Evolutionary conservation across 2,329 filamentous ascomycete genomes (phyloP).

Genomic region (Talaromyces rugulosus): DNA sequence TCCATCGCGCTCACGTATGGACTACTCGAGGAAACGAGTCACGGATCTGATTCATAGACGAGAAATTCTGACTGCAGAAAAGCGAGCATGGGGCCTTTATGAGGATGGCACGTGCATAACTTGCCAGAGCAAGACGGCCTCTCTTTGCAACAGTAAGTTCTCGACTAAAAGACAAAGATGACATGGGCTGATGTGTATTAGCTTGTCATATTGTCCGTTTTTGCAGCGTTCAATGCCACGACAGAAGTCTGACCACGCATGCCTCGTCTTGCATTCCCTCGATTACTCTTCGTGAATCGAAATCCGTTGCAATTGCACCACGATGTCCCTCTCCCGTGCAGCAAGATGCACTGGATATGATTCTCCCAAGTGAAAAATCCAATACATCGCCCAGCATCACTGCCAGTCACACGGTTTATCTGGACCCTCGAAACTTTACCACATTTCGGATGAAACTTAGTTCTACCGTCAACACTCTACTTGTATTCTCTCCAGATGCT

Average conservation of each 20-base stretch:
- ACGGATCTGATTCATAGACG: constrained; percentile 23
- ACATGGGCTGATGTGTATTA: constrained; percentile 12
- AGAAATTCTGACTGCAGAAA: constrained; percentile 22
- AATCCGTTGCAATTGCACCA: constrained; percentile 25
- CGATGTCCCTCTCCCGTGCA: constrained; percentile 21
- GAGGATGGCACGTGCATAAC: constrained; percentile 20
- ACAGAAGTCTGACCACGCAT: constrained; percentile 14
- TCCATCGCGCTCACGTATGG: constrained; percentile 22
- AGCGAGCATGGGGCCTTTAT: constrained; percentile 23
- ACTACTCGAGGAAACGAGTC: constrained; percentile 24
- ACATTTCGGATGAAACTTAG: constrained; percentile 30
- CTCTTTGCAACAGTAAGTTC: constrained; percentile 24
- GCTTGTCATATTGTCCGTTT: constrained; percentile 27
- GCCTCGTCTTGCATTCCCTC: constrained; percentile 24
- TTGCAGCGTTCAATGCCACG: constrained; percentile 25
- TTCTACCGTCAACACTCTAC: constrained; percentile 22
- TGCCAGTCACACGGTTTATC: constrained; percentile 25
- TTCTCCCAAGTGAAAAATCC: constrained; percentile 16
- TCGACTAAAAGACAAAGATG: not conserved
- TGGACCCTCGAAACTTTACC: constrained; percentile 29
- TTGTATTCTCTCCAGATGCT: constrained; percentile 25
- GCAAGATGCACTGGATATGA: constrained; percentile 24
- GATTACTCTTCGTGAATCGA: constrained; percentile 26
- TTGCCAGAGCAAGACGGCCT: constrained; percentile 18
- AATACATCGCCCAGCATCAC: constrained; percentile 18